Percentiles rank a stretch among this genome's conserved stretches.
phyloP scores from a whole-genome alignment of 2,329 filamentous ascomycete genomes.

The Diaporthe citriasiana region DNA sequence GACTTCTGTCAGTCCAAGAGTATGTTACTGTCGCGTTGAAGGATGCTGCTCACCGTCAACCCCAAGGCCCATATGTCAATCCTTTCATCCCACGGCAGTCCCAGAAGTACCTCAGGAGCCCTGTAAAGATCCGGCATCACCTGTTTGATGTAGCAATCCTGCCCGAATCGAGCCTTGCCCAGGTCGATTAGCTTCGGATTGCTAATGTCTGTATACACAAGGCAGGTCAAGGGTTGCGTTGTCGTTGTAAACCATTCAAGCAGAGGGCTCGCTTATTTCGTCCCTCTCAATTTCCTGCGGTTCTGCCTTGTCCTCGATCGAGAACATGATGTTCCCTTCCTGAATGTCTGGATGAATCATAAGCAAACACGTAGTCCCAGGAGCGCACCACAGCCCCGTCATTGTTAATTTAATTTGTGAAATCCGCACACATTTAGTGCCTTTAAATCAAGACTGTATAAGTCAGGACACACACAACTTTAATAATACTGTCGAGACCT shows the following conservation, averaged over 20 bases:
- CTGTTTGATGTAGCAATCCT: neutral
- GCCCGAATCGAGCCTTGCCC: neutral
- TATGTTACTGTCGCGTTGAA: neutral
- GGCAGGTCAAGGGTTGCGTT: neutral
- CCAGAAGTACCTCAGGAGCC: neutral
- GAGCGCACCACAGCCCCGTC: neutral
- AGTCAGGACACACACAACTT: too few relatives aligned
- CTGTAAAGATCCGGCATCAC: constrained; percentile 8
- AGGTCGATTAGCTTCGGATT: neutral
- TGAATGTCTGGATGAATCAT: neutral
- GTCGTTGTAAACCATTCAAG: neutral
- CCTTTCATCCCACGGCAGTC: neutral
- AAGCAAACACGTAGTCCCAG: neutral
- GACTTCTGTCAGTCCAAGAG: neutral
- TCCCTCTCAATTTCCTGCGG: neutral
- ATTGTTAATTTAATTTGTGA: neutral
- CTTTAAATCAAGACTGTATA: neutral
- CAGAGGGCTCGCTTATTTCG: neutral
- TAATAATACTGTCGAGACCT: too few relatives aligned
- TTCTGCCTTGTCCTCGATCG: neutral
- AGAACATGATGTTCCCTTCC: constrained; percentile 13
- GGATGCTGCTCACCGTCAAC: neutral
- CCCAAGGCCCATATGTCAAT: constrained; percentile 7
- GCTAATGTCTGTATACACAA: neutral
- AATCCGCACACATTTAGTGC: too few relatives aligned